Conservation (phyloP, 1,284 basidiomycete genomes). For the Trametes hirsuta region DNA sequence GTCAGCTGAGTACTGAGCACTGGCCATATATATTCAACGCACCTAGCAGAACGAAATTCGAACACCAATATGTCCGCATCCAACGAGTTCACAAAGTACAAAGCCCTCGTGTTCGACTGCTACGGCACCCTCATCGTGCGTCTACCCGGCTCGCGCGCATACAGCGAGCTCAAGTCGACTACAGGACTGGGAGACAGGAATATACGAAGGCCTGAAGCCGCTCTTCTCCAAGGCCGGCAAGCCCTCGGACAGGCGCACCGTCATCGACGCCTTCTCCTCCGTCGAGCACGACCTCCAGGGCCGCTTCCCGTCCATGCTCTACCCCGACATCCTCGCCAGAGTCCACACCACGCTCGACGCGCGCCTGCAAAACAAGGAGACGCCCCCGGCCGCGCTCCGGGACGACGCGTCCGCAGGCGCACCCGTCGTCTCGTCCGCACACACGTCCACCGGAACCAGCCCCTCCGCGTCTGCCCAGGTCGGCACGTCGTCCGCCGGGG, state of each 20-base stretch:
- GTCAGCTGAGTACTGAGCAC: too few relatives aligned
- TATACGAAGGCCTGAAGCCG: slow-evolving; percentile 55
- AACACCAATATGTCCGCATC: slow-evolving; percentile 1
- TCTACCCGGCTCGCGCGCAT: not conserved
- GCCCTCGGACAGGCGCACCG: slow-evolving; percentile 46
- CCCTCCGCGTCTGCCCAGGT: slow-evolving; percentile 2
- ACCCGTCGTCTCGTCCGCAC: slow-evolving; percentile 16
- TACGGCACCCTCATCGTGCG: slow-evolving; percentile 69
- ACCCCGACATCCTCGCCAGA: slow-evolving; percentile 60
- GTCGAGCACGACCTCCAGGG: slow-evolving; percentile 62
- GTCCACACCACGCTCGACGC: slow-evolving; percentile 47
- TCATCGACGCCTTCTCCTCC: slow-evolving; percentile 52
- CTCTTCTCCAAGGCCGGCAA: slow-evolving; percentile 50
- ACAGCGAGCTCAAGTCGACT: not conserved
- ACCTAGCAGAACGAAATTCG: not conserved
- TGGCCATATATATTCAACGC: not conserved
- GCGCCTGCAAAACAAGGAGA: slow-evolving; percentile 31
- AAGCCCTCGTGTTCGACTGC: slow-evolving; percentile 51
- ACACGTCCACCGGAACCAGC: slow-evolving; percentile 4
- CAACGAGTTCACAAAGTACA: slow-evolving; percentile 29
- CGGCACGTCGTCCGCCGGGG: slow-evolving; percentile 16
- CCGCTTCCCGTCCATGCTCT: slow-evolving; percentile 60
- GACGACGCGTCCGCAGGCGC: slow-evolving; percentile 13
- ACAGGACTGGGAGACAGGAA: slow-evolving; percentile 74
- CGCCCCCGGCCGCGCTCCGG: slow-evolving; percentile 15